Evolutionary conservation across 768 basidiomycete species (phyloP).

Genomic region (Naganishia onofrii): DNA sequence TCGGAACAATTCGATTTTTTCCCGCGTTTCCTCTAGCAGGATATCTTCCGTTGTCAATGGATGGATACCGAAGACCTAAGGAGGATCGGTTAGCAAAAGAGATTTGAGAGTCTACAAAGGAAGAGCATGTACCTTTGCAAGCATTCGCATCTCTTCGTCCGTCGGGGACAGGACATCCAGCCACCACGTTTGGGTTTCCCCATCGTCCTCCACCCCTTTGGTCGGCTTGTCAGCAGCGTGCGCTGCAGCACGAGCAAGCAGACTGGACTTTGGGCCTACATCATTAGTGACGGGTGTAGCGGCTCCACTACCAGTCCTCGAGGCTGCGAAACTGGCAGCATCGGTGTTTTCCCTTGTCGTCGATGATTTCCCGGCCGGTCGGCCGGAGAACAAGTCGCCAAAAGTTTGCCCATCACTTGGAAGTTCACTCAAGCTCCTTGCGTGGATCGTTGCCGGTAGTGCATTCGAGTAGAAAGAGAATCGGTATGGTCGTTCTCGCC

Average conservation of each 20-base stretch:
- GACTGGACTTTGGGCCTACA: slow-evolving; percentile 36
- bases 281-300: slow-evolving; percentile 17
- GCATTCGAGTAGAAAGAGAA: slow-evolving; percentile 98
- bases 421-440: slow-evolving; percentile 83
- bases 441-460: slow-evolving; percentile 88
- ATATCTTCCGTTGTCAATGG: slow-evolving; percentile 99
- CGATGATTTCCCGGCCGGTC: slow-evolving; percentile 30
- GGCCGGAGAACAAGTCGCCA: slow-evolving; percentile 73
- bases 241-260: slow-evolving; percentile 34
- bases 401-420: slow-evolving; percentile 92
- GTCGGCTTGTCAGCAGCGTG: slow-evolving; percentile 30
- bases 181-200: slow-evolving; percentile 85
- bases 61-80: slow-evolving; percentile 90
- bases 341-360: slow-evolving; percentile 2
- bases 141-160: slow-evolving; percentile 96
- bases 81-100: slow-evolving; percentile 10
- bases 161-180: slow-evolving; percentile 88
- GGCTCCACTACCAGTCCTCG: slow-evolving; percentile 22
- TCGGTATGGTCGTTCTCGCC: slow-evolving; percentile 84
- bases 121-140: slow-evolving; percentile 69
- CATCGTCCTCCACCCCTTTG: slow-evolving; percentile 58
- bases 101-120: neutral
- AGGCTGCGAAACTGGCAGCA: slow-evolving; percentile 15
- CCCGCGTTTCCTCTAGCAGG: slow-evolving; percentile 97
- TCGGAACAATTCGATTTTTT: slow-evolving; percentile 98